A percentile compares a stretch with the other conserved stretches of the same genome.
phyloP scores from a whole-genome alignment of 495 filamentous ascomycete genomes.

The Chaetomium fimeti region DNA sequence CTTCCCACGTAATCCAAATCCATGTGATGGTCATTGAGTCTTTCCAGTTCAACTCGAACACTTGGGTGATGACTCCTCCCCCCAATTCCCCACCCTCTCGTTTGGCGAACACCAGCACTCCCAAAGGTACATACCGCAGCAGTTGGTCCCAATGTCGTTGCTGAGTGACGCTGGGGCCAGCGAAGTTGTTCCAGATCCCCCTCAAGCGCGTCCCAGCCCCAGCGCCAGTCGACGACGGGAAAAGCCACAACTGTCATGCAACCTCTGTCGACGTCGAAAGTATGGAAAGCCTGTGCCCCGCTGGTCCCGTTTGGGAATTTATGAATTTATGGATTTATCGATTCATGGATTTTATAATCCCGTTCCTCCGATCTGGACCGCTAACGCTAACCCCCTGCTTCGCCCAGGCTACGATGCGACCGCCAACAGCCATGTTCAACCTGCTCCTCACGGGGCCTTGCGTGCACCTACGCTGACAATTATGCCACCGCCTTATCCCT shows the following conservation, averaged over 20 bases:
- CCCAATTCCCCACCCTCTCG: too few relatives aligned
- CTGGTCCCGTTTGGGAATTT: too few relatives aligned
- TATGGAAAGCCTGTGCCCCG: neutral
- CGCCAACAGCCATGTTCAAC: slow-evolving; percentile 8
- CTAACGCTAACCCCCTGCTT: neutral
- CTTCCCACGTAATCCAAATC: too few relatives aligned
- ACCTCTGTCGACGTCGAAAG: slow-evolving; percentile 4
- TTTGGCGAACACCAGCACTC: too few relatives aligned
- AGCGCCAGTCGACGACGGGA: neutral
- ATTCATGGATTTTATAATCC: neutral
- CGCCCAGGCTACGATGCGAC: neutral
- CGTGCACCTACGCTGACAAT: neutral
- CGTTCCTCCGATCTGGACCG: neutral
- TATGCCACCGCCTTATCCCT: neutral
- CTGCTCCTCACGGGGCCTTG: neutral
- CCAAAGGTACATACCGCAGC: too few relatives aligned
- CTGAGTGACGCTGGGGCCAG: neutral
- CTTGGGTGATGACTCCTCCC: too few relatives aligned
- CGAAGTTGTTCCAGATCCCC: too few relatives aligned
- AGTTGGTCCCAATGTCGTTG: slow-evolving; percentile 44
- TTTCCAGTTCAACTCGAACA: too few relatives aligned
- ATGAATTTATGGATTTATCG: too few relatives aligned
- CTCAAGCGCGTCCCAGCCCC: slow-evolving; percentile 22
- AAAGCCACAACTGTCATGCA: neutral
- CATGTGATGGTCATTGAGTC: too few relatives aligned